These are phyloP conservation scores for Mycena rosella DNA, from an alignment of 768 basidiomycete genomes.

Conservation along the genomic window DNA sequence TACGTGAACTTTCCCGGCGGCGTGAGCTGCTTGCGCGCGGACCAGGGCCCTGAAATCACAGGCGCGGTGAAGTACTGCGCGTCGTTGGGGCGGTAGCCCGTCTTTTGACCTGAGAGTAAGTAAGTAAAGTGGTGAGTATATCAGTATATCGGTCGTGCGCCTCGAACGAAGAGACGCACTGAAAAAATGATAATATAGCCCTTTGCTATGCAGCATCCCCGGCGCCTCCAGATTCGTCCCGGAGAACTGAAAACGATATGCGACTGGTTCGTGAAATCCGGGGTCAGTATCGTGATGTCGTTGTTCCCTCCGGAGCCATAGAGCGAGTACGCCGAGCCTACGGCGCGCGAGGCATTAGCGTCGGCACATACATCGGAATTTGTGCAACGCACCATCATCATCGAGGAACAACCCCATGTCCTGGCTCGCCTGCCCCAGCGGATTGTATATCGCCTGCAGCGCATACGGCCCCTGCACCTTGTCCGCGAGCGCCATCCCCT, in stretches of 20 bases:
- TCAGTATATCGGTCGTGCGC: conserved; percentile 13
- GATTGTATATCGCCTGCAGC: conserved; percentile 29
- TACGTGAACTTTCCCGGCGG: conserved; percentile 21
- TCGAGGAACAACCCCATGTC: conserved; percentile 31
- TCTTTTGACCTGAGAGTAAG: conserved; percentile 28
- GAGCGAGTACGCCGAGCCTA: conserved; percentile 28
- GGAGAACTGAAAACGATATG: conserved; percentile 27
- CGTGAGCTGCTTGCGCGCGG: conserved; percentile 28
- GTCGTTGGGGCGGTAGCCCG: conserved; percentile 30
- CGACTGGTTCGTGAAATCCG: conserved; percentile 27
- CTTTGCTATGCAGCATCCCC: conserved; percentile 26
- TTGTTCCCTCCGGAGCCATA: conserved; percentile 31
- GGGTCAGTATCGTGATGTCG: conserved; percentile 28
- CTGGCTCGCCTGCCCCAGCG: conserved; percentile 26
- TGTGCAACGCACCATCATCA: conserved; percentile 24
- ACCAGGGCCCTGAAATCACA: conserved; percentile 24
- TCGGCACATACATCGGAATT: conserved; percentile 13
- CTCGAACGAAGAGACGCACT: conserved; percentile 18
- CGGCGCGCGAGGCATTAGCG: conserved; percentile 7
- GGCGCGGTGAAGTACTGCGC: conserved; percentile 29
- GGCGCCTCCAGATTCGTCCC: conserved; percentile 30
- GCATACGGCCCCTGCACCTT: conserved; percentile 27
- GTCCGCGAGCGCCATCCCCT: conserved; percentile 26
- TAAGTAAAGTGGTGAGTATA: conserved; percentile 11
- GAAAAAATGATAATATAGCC: conserved; percentile 27